Conservation (phyloP, 768 basidiomycete species). For the Podaxis sp. region DNA sequence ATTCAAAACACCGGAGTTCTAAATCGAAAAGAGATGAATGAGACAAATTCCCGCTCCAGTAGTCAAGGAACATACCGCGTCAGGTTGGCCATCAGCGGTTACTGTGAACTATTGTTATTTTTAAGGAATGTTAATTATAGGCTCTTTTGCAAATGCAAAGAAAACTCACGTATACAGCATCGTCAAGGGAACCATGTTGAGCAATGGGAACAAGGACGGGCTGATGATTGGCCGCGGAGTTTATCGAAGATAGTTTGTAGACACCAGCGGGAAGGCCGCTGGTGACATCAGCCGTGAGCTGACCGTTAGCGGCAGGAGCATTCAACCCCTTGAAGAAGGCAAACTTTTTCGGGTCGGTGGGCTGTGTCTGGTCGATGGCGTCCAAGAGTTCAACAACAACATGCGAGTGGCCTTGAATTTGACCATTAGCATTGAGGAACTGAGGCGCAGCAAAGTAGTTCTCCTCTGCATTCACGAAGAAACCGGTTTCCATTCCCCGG, state of each 20-base stretch:
- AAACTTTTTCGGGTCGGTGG: slow-evolving; percentile 47
- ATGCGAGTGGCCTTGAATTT: slow-evolving; percentile 54
- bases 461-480: slow-evolving; percentile 48
- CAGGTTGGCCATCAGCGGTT: slow-evolving; percentile 11
- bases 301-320: slow-evolving; percentile 37
- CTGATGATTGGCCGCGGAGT: slow-evolving; percentile 55
- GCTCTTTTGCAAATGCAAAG: background rate
- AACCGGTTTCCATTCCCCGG: slow-evolving; percentile 39
- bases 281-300: slow-evolving; percentile 44
- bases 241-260: slow-evolving; percentile 60
- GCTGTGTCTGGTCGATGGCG: slow-evolving; percentile 37
- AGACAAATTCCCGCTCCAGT: background rate
- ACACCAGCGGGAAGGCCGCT: slow-evolving; percentile 52
- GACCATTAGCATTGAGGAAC: slow-evolving; percentile 42
- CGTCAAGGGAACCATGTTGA: slow-evolving; percentile 57
- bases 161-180: slow-evolving; percentile 47
- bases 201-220: slow-evolving; percentile 54
- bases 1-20: slow-evolving; percentile 1
- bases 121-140: background rate
- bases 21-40: background rate
- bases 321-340: slow-evolving; percentile 55
- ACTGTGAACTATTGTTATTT: slow-evolving; percentile 13
- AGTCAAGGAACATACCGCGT: background rate
- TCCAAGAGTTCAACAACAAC: slow-evolving; percentile 49
- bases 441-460: slow-evolving; percentile 56